Evolutionary conservation across 352 stramenopile genomes (phyloP).

Genomic region (Thalassiosira gravida): DNA sequence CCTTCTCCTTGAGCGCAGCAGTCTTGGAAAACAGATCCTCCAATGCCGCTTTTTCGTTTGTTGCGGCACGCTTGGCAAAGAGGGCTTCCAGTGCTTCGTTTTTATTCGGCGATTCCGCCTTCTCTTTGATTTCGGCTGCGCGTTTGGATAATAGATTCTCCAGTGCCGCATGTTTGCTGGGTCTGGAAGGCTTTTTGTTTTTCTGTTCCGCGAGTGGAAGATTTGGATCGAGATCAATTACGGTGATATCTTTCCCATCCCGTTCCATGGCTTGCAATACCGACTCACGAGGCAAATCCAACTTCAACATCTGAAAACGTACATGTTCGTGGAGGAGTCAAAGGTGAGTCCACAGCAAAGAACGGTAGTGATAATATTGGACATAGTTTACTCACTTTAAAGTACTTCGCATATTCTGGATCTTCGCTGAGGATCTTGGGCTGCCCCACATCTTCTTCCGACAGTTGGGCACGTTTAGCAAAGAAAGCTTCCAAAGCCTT

Average conservation of each 20-base stretch:
- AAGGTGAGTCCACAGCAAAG: too few relatives aligned
- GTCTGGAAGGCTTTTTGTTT: constrained; percentile 16
- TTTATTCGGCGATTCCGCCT: constrained; percentile 11
- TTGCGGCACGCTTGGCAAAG: too few relatives aligned
- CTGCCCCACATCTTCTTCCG: constrained; percentile 16
- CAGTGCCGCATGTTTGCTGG: constrained; percentile 15
- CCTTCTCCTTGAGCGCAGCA: too few relatives aligned
- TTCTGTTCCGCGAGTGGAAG: constrained; percentile 29
- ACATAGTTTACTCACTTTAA: too few relatives aligned
- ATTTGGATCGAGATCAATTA: constrained; percentile 60
- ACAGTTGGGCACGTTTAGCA: constrained; percentile 35
- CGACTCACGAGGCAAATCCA: constrained; percentile 88
- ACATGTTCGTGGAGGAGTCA: too few relatives aligned
- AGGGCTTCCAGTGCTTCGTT: constrained; percentile 42
- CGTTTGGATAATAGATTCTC: constrained; percentile 21
- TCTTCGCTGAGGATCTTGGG: constrained; percentile 67
- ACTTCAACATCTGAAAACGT: constrained; percentile 92
- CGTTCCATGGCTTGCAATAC: constrained; percentile 90
- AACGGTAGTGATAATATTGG: too few relatives aligned
- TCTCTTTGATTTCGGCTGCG: constrained; percentile 11
- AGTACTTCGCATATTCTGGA: constrained; percentile 87
- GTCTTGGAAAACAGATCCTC: too few relatives aligned
- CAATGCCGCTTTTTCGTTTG: too few relatives aligned
- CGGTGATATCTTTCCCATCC: constrained; percentile 84
- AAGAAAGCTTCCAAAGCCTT: constrained; percentile 49